A percentile compares a stretch with the other conserved stretches of the same genome.
Conservation (phyloP, 1,284 basidiomycete genomes). For the Ganoderma multipileum region DNA sequence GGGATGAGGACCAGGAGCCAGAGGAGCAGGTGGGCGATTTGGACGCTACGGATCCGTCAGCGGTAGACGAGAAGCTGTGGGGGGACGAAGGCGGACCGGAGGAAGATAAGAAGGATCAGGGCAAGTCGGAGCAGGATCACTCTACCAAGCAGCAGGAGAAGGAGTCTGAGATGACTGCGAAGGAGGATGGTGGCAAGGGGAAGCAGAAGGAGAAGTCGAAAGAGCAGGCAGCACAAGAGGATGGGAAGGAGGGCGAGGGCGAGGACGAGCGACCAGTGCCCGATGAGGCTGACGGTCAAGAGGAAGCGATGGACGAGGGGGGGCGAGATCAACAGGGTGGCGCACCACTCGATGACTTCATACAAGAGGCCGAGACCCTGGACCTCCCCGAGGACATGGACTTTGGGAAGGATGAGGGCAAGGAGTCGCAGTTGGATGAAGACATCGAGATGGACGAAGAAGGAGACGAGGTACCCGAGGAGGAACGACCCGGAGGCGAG, state of each 20-base stretch:
- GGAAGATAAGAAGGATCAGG: constrained; percentile 58
- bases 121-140: constrained; percentile 61
- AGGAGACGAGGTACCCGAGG: constrained; percentile 41
- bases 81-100: constrained; percentile 73
- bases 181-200: constrained; percentile 62
- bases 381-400: constrained; percentile 88
- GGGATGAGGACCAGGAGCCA: constrained; percentile 61
- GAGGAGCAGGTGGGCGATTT: constrained; percentile 90
- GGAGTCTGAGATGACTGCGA: constrained; percentile 79
- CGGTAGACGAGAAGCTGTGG: constrained; percentile 98
- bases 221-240: constrained; percentile 44
- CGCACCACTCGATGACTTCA: constrained; percentile 73
- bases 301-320: constrained; percentile 47
- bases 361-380: constrained; percentile 80
- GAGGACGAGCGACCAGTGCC: constrained; percentile 38
- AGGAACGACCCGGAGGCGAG: constrained; percentile 27
- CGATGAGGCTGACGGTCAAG: constrained; percentile 43
- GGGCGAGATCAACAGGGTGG: constrained; percentile 56
- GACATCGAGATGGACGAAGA: constrained; percentile 51
- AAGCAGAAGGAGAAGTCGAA: constrained; percentile 46
- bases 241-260: constrained; percentile 42
- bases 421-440: constrained; percentile 43
- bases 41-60: constrained; percentile 86
- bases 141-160: constrained; percentile 51
- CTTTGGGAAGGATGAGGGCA: constrained; percentile 52